Percentiles rank a stretch among this genome's conserved stretches.
These are phyloP conservation scores for Chaetomium strumarium DNA, from an alignment of 2,329 filamentous ascomycete species.

Conservation along the genomic window DNA sequence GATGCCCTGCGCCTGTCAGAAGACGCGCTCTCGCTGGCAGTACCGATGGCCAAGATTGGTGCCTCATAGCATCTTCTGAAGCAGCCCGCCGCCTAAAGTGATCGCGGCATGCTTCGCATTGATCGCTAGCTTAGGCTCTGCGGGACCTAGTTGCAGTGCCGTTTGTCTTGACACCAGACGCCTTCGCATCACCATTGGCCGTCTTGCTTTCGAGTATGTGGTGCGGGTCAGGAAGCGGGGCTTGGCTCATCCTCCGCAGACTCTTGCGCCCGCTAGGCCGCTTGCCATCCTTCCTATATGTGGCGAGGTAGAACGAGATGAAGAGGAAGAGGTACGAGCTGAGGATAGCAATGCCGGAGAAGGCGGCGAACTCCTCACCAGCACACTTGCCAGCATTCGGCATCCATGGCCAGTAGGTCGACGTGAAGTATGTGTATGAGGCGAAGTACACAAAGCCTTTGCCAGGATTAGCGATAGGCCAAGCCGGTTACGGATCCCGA, in stretches of 20 bases:
- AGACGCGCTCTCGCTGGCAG: background rate
- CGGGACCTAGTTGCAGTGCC: slow-evolving; percentile 23
- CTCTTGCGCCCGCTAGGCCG: slow-evolving; percentile 73
- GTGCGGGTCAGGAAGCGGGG: slow-evolving; percentile 69
- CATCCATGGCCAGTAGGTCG: slow-evolving; percentile 78
- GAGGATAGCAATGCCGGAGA: slow-evolving; percentile 85
- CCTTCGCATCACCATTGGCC: slow-evolving; percentile 25
- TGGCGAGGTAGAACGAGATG: slow-evolving; percentile 98
- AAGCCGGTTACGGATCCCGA: background rate
- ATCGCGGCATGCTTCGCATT: background rate
- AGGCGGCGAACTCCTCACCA: slow-evolving; percentile 93
- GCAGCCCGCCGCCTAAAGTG: background rate
- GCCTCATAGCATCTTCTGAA: background rate
- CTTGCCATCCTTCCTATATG: slow-evolving; percentile 85
- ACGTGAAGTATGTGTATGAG: slow-evolving; percentile 97
- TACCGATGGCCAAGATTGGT: background rate
- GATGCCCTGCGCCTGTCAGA: background rate
- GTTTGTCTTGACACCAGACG: slow-evolving; percentile 23
- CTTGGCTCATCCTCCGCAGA: slow-evolving; percentile 59
- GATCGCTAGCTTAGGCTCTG: slow-evolving; percentile 16
- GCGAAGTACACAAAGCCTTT: slow-evolving; percentile 96
- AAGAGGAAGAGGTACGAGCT: slow-evolving; percentile 95
- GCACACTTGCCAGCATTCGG: slow-evolving; percentile 83
- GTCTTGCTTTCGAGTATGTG: slow-evolving; percentile 49
- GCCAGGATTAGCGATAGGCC: background rate